Evolutionary conservation across 75 land plant species (phyloP).

Genomic region (Pinus taeda): DNA sequence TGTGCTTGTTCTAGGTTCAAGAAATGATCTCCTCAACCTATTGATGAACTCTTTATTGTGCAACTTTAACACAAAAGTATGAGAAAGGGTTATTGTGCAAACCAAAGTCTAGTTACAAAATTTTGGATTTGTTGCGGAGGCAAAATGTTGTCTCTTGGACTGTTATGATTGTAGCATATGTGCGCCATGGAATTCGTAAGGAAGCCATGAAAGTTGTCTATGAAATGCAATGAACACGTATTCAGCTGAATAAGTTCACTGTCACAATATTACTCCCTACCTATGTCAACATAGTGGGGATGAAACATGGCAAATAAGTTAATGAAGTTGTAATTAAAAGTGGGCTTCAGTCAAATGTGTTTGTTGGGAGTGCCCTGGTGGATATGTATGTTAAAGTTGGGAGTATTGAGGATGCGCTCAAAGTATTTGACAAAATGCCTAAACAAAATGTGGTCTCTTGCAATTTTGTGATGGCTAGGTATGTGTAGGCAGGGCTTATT

Average conservation of each 20-base stretch:
- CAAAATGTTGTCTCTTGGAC: no score
- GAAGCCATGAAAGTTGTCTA: not conserved
- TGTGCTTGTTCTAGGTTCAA: no score
- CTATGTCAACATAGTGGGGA: not conserved
- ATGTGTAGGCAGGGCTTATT: constrained; percentile 1
- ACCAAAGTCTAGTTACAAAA: no score
- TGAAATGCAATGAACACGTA: not conserved
- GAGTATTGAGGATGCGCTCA: constrained; percentile 7
- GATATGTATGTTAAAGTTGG: constrained; percentile 18
- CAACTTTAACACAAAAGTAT: no score
- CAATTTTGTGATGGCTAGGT: constrained; percentile 16
- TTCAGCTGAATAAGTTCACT: not conserved
- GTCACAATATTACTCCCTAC: not conserved
- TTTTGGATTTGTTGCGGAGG: no score
- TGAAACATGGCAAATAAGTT: constrained; percentile 5
- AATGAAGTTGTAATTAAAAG: constrained; percentile 4
- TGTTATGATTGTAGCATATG: no score
- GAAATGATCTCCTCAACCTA: no score
- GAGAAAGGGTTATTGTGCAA: no score
- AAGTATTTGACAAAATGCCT: constrained; percentile 10
- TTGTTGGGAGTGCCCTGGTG: constrained; percentile 11
- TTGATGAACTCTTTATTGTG: no score
- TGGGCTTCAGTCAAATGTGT: constrained; percentile 3
- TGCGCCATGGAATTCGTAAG: not conserved
- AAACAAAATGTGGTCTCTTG: constrained; percentile 8